phyloP scores from a whole-genome alignment of 495 filamentous ascomycete genomes.

The Penicillium pulvis region DNA sequence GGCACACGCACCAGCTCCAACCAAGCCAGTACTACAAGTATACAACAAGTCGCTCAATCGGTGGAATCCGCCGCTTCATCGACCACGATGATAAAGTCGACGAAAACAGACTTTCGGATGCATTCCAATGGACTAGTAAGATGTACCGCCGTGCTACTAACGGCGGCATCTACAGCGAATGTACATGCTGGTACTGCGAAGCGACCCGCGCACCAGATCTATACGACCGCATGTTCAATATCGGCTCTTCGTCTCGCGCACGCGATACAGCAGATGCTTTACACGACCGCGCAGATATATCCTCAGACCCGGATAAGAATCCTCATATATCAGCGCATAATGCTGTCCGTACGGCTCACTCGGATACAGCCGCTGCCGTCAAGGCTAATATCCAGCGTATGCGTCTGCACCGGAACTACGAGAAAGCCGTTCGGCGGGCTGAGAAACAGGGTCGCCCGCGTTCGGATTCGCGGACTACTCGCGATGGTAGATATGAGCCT shows the following conservation, averaged over 20 bases:
- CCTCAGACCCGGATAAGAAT: constrained; percentile 58
- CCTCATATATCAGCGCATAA: constrained; percentile 78
- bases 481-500: constrained; percentile 32
- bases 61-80: constrained; percentile 49
- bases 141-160: constrained; percentile 61
- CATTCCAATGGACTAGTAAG: constrained; percentile 75
- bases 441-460: constrained; percentile 55
- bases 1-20: constrained; percentile 66
- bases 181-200: constrained; percentile 91
- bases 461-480: constrained; percentile 32
- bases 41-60: constrained; percentile 23
- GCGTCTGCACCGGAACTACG: constrained; percentile 54
- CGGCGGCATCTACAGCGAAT: constrained; percentile 71
- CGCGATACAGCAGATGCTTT: constrained; percentile 47
- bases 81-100: constrained; percentile 87
- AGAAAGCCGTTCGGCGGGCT: constrained; percentile 62
- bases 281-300: constrained; percentile 51
- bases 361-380: constrained; percentile 11
- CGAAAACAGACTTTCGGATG: constrained; percentile 59
- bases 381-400: constrained; percentile 18
- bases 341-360: constrained; percentile 36
- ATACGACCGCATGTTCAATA: constrained; percentile 46
- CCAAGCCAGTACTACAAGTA: constrained; percentile 63
- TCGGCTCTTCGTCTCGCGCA: constrained; percentile 33
- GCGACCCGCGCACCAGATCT: constrained; percentile 62